phyloP scores from a whole-genome alignment of 345 rosid species.

The Eucalyptus caleyi region DNA sequence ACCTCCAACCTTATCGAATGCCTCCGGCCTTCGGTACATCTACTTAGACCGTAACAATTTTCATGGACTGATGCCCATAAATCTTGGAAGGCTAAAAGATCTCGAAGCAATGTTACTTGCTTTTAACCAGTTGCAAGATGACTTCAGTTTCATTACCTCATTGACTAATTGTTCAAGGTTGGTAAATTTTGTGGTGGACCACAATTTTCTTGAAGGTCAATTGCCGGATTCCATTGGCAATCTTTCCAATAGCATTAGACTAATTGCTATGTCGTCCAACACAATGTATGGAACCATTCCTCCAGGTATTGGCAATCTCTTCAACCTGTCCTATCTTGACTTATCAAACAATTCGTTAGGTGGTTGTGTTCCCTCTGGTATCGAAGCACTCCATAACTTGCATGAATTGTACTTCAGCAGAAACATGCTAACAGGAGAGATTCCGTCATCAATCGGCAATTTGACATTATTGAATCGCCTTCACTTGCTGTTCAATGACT shows the following conservation, averaged over 20 bases:
- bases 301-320: too few relatives aligned
- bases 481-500: accelerated
- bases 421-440: too few relatives aligned
- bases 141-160: background rate
- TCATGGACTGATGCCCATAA: accelerated
- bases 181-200: accelerated
- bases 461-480: background rate
- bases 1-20: background rate
- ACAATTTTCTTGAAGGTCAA: too few relatives aligned
- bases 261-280: background rate
- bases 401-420: too few relatives aligned
- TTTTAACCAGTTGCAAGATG: background rate
- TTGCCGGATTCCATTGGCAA: background rate
- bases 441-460: too few relatives aligned
- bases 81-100: background rate
- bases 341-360: too few relatives aligned
- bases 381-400: too few relatives aligned
- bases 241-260: background rate
- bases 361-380: too few relatives aligned
- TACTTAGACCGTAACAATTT: accelerated
- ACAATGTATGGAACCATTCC: too few relatives aligned
- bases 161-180: background rate
- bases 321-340: too few relatives aligned
- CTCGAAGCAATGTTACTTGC: accelerated
- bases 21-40: accelerated